Evolutionary conservation across 345 rosid species (phyloP).

Genomic region (Salix dunnii): DNA sequence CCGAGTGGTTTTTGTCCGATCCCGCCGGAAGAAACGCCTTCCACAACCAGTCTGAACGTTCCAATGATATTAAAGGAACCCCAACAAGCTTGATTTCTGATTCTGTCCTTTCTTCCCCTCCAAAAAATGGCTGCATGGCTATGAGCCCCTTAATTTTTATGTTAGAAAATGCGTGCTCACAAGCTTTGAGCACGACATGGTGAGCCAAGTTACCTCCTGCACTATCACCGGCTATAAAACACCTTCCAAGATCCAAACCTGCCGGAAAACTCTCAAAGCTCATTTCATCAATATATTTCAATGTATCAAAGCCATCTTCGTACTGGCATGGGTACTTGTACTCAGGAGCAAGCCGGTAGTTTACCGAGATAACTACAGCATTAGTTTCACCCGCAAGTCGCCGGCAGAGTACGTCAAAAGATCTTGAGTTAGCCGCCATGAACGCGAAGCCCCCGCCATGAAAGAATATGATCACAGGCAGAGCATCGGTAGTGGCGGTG

Average conservation of each 20-base stretch:
- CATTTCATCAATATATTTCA: slow-evolving; percentile 1
- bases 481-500: background rate
- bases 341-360: slow-evolving; percentile 37
- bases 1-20: slow-evolving; percentile 14
- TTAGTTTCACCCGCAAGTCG: slow-evolving; percentile 16
- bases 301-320: slow-evolving; percentile 28
- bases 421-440: slow-evolving; percentile 16
- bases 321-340: slow-evolving; percentile 29
- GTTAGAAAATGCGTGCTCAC: background rate
- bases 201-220: slow-evolving; percentile 18
- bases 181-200: slow-evolving; percentile 4
- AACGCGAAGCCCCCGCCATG: slow-evolving; percentile 40
- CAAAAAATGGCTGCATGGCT: slow-evolving; percentile 15
- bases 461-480: slow-evolving; percentile 37
- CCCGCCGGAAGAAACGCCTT: slow-evolving; percentile 14
- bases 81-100: slow-evolving; percentile 1
- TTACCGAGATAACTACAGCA: slow-evolving; percentile 26
- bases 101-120: slow-evolving; percentile 20
- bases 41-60: slow-evolving; percentile 16
- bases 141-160: slow-evolving; percentile 2
- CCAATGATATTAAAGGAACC: background rate
- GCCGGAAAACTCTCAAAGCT: background rate
- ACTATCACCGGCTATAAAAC: slow-evolving; percentile 17
- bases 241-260: background rate
- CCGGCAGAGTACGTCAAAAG: slow-evolving; percentile 24